phyloP scores from a whole-genome alignment of 306 rosid species.

The Citrullus amarus region DNA sequence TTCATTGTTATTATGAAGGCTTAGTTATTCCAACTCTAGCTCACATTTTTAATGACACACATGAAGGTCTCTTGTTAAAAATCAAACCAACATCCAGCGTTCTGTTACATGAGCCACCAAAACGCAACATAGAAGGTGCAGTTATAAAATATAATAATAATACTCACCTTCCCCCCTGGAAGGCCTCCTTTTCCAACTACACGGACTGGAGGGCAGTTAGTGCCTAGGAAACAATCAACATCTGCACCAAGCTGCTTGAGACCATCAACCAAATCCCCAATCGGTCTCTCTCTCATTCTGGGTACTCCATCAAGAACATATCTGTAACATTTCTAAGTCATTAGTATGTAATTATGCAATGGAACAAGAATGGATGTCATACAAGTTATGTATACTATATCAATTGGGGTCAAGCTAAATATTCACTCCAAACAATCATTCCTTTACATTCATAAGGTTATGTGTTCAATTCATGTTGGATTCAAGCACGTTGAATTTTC shows the following conservation, averaged over 20 bases:
- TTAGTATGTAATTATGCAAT: background rate
- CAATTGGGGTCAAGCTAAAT: background rate
- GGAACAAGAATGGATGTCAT: background rate
- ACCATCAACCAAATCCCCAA: conserved; percentile 89
- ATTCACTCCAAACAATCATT: background rate
- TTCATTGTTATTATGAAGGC: background rate
- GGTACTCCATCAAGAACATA: conserved; percentile 94
- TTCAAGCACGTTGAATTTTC: background rate
- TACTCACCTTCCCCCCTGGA: conserved; percentile 91
- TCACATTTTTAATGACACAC: background rate
- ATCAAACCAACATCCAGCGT: background rate
- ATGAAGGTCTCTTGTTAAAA: background rate
- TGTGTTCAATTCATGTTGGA: background rate
- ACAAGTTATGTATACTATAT: background rate
- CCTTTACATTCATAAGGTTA: background rate
- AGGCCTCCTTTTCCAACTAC: conserved; percentile 91
- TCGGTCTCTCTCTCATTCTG: conserved; percentile 99
- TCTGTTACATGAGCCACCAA: background rate
- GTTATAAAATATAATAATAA: background rate
- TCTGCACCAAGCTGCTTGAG: conserved; percentile 97
- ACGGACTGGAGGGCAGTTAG: conserved; percentile 94
- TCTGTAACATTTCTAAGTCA: conserved; percentile 32
- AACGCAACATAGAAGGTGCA: background rate
- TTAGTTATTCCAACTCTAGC: background rate
- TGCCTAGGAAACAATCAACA: conserved; percentile 84